phyloP scores from a whole-genome alignment of 768 basidiomycete genomes.

The Dacryopinax spathularia region DNA sequence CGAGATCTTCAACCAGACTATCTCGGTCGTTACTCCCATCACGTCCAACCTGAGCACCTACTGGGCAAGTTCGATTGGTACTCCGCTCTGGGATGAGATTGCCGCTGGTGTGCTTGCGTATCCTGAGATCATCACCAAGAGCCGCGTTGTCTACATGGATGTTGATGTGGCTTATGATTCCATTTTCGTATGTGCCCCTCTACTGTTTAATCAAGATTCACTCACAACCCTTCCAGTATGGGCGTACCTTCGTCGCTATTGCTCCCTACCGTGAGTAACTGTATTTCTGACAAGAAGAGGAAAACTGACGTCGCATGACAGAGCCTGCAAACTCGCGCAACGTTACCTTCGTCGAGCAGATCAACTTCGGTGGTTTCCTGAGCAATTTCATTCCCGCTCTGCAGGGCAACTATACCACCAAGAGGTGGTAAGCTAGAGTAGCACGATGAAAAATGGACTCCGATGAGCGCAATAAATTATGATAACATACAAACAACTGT shows the following conservation, averaged over 20 bases:
- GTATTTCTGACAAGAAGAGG: not conserved
- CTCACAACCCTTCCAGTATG: not conserved
- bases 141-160: not conserved
- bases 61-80: not conserved
- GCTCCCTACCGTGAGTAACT: not conserved
- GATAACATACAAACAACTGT: too few relatives aligned
- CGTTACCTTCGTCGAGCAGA: not conserved
- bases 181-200: not conserved
- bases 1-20: not conserved
- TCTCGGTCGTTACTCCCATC: not conserved
- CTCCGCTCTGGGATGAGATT: slow-evolving; percentile 1
- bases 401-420: not conserved
- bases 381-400: not conserved
- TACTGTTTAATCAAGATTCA: not conserved
- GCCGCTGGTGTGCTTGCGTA: not conserved
- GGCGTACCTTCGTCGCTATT: not conserved
- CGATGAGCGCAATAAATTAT: too few relatives aligned
- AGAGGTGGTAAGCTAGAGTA: not conserved
- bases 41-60: slow-evolving; percentile 1
- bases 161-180: not conserved
- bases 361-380: not conserved
- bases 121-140: not conserved
- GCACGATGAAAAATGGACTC: too few relatives aligned
- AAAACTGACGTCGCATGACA: not conserved
- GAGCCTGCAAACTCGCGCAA: not conserved